phyloP scores from a whole-genome alignment of 2,329 filamentous ascomycete species.

The Graphilbum fragrans region DNA sequence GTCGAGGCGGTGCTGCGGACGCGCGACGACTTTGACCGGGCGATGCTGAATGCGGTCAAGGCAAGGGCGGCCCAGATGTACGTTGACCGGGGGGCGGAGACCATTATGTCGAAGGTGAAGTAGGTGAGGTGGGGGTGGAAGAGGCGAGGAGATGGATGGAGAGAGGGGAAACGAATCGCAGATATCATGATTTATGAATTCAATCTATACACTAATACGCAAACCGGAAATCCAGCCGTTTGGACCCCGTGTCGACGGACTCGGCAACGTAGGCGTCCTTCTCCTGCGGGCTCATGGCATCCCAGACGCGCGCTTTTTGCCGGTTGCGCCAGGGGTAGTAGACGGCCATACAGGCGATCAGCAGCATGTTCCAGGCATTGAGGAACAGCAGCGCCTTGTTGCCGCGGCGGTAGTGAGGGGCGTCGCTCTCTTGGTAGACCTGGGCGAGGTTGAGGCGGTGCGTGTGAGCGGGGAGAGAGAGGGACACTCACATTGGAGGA shows the following conservation, averaged over 20 bases:
- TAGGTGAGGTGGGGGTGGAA: constrained; percentile 20
- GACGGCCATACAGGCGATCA: constrained; percentile 17
- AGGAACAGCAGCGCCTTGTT: constrained; percentile 28
- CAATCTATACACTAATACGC: too few relatives aligned
- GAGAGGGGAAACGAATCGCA: not conserved
- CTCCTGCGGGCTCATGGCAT: constrained; percentile 34
- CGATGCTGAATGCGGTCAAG: constrained; percentile 82
- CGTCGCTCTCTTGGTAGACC: constrained; percentile 27
- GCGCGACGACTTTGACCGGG: constrained; percentile 86
- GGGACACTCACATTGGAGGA: constrained; percentile 21
- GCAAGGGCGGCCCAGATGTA: constrained; percentile 75
- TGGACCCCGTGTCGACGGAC: constrained; percentile 29
- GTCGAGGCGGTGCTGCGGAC: constrained; percentile 81
- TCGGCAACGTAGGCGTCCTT: constrained; percentile 33
- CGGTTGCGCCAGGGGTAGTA: constrained; percentile 41
- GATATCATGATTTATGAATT: too few relatives aligned
- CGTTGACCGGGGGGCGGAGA: constrained; percentile 70
- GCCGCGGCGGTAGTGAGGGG: constrained; percentile 30
- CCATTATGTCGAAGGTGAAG: constrained; percentile 89
- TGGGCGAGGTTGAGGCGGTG: constrained; percentile 1
- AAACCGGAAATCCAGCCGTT: constrained; percentile 29
- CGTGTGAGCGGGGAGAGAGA: not conserved
- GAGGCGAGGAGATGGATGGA: not conserved
- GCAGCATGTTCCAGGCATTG: constrained; percentile 21
- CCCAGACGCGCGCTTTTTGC: constrained; percentile 32